phyloP scores from a whole-genome alignment of 2,329 filamentous ascomycete species.

The Fusarium guadeloupense region DNA sequence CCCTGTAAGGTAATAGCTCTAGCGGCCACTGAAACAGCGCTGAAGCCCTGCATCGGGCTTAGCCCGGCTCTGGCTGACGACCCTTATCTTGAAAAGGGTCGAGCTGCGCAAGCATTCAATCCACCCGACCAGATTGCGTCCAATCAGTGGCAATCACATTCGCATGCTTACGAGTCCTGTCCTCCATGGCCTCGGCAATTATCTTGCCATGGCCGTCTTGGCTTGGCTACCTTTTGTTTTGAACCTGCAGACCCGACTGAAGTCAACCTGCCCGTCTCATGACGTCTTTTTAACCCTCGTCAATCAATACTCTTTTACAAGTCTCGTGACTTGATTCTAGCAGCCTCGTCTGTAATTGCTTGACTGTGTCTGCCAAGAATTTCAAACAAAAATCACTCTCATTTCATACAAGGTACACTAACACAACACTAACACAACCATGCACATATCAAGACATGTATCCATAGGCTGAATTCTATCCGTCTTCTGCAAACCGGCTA shows the following conservation, averaged over 20 bases:
- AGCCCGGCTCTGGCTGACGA: slow-evolving; percentile 7
- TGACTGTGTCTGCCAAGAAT: background rate
- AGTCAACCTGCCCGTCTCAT: slow-evolving; percentile 5
- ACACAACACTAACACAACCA: background rate
- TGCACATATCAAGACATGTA: background rate
- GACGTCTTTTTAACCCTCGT: background rate
- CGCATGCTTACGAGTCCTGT: slow-evolving; percentile 49
- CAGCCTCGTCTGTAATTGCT: background rate
- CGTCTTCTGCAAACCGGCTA: background rate
- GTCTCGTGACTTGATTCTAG: background rate
- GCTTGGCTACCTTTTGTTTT: slow-evolving; percentile 1
- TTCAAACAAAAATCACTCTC: slow-evolving; percentile 24
- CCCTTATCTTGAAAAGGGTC: slow-evolving; percentile 14
- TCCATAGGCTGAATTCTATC: slow-evolving; percentile 9
- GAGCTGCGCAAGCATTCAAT: slow-evolving; percentile 36
- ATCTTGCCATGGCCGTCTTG: slow-evolving; percentile 24
- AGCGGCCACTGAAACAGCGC: slow-evolving; percentile 15
- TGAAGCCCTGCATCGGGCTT: slow-evolving; percentile 13
- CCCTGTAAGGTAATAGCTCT: too few relatives aligned
- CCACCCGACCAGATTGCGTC: slow-evolving; percentile 1
- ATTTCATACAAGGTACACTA: background rate
- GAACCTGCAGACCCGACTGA: background rate
- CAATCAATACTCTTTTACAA: background rate
- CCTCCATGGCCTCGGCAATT: slow-evolving; percentile 29
- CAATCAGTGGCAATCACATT: slow-evolving; percentile 42